These are phyloP conservation scores for Didymella glomerata DNA, from an alignment of 2,329 filamentous ascomycete species.

Conservation along the genomic window DNA sequence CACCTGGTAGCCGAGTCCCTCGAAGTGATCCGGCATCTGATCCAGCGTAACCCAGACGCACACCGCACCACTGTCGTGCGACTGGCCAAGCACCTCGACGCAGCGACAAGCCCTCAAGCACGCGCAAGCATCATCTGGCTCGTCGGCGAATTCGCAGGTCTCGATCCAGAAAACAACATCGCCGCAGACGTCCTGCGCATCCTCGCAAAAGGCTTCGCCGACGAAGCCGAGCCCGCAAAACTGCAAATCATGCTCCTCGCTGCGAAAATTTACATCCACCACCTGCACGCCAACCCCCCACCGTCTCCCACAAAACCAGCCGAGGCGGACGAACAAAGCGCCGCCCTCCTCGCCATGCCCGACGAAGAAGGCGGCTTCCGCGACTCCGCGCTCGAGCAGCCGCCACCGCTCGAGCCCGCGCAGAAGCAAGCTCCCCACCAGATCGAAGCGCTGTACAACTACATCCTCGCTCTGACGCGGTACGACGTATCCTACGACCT, in stretches of 20 bases:
- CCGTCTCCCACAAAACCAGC: slow-evolving; percentile 47
- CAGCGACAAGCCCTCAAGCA: slow-evolving; percentile 84
- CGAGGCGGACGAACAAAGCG: slow-evolving; percentile 34
- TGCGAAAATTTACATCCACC: slow-evolving; percentile 95
- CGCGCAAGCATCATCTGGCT: slow-evolving; percentile 97
- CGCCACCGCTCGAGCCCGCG: slow-evolving; percentile 22
- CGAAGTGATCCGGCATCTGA: slow-evolving; percentile 93
- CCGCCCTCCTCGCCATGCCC: slow-evolving; percentile 39
- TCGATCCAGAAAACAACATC: slow-evolving; percentile 84
- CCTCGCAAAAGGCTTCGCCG: slow-evolving; percentile 81
- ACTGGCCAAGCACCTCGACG: slow-evolving; percentile 89
- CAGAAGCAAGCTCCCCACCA: slow-evolving; percentile 65
- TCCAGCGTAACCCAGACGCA: slow-evolving; percentile 84
- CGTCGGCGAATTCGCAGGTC: slow-evolving; percentile 89
- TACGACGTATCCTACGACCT: slow-evolving; percentile 97
- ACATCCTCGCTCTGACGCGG: slow-evolving; percentile 82
- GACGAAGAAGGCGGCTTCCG: slow-evolving; percentile 51
- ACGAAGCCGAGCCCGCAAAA: slow-evolving; percentile 86
- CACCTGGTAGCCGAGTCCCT: slow-evolving; percentile 90
- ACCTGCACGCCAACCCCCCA: slow-evolving; percentile 72
- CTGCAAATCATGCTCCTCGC: slow-evolving; percentile 90
- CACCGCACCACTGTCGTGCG: slow-evolving; percentile 88
- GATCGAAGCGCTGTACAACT: slow-evolving; percentile 81
- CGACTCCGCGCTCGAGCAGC: slow-evolving; percentile 33
- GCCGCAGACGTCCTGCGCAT: slow-evolving; percentile 92